Evolutionary conservation across 2,329 filamentous ascomycete genomes (phyloP).

Genomic region (Podosphaera xanthii): DNA sequence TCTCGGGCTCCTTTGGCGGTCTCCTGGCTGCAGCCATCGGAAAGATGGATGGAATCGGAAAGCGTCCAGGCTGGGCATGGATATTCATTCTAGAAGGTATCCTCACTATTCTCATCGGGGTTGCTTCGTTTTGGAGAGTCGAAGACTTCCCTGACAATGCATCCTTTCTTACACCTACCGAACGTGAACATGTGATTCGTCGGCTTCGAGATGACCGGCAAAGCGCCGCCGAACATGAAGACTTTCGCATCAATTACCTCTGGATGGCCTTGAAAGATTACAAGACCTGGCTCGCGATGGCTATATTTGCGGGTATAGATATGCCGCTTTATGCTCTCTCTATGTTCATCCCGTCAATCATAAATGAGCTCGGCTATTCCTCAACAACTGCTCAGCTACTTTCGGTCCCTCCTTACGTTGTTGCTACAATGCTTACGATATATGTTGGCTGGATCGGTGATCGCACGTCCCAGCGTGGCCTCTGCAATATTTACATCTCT

Average conservation of each 20-base stretch:
- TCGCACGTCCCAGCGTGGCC: slow-evolving; percentile 44
- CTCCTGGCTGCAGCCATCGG: slow-evolving; percentile 50
- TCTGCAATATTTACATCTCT: slow-evolving; percentile 57
- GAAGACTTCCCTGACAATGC: slow-evolving; percentile 65
- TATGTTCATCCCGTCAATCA: slow-evolving; percentile 61
- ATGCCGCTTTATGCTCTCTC: slow-evolving; percentile 55
- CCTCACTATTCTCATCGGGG: slow-evolving; percentile 43
- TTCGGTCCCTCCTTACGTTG: slow-evolving; percentile 53
- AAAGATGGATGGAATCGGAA: slow-evolving; percentile 41
- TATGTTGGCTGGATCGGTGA: slow-evolving; percentile 55
- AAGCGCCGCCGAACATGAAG: slow-evolving; percentile 48
- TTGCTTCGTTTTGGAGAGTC: slow-evolving; percentile 53
- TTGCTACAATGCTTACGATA: slow-evolving; percentile 46
- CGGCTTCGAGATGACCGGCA: slow-evolving; percentile 52
- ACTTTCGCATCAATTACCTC: slow-evolving; percentile 50
- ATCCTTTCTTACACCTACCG: slow-evolving; percentile 43
- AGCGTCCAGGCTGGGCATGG: slow-evolving; percentile 35
- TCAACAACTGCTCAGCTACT: slow-evolving; percentile 45
- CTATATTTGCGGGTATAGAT: slow-evolving; percentile 58
- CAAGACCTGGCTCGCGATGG: slow-evolving; percentile 57
- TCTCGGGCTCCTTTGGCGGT: slow-evolving; percentile 59
- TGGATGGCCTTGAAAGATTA: slow-evolving; percentile 55
- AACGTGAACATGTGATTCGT: slow-evolving; percentile 48
- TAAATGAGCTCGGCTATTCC: slow-evolving; percentile 31
- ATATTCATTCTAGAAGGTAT: slow-evolving; percentile 50